phyloP scores from a whole-genome alignment of 2,329 filamentous ascomycete species.

The Zymoseptoria ardabiliae region DNA sequence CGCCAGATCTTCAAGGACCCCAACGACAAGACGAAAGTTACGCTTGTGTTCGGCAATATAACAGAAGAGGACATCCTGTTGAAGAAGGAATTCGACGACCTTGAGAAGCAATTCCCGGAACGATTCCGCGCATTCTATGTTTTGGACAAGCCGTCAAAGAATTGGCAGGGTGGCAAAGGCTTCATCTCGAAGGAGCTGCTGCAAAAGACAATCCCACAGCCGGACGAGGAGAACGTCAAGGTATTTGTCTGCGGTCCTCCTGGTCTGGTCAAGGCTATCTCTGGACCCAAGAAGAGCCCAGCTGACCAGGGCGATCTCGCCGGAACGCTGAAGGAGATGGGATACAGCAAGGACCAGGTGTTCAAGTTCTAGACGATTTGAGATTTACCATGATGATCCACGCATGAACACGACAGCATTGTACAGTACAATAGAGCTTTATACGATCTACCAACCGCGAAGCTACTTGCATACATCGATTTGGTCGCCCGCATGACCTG shows the following conservation, averaged over 20 bases:
- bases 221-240: slow-evolving; percentile 88
- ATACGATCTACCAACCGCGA: background rate
- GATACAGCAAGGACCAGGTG: slow-evolving; percentile 81
- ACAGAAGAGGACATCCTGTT: slow-evolving; percentile 85
- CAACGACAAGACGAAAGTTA: slow-evolving; percentile 94
- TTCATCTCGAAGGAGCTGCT: slow-evolving; percentile 84
- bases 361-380: slow-evolving; percentile 74
- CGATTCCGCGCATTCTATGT: slow-evolving; percentile 94
- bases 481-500: background rate
- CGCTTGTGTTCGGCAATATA: slow-evolving; percentile 87
- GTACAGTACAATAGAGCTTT: slow-evolving; percentile 8
- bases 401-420: background rate
- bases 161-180: slow-evolving; percentile 70
- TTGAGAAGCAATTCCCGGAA: slow-evolving; percentile 93
- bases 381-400: background rate
- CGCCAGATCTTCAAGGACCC: slow-evolving; percentile 94
- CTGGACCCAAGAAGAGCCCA: slow-evolving; percentile 83
- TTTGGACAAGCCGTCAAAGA: slow-evolving; percentile 73
- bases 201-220: slow-evolving; percentile 90
- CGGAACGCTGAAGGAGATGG: slow-evolving; percentile 75
- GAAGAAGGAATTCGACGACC: slow-evolving; percentile 71
- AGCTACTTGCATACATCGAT: background rate
- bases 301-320: slow-evolving; percentile 85
- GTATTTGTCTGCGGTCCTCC: slow-evolving; percentile 93
- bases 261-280: slow-evolving; percentile 86